phyloP scores from a whole-genome alignment of 2,329 filamentous ascomycete genomes.

The Curvularia sp. region DNA sequence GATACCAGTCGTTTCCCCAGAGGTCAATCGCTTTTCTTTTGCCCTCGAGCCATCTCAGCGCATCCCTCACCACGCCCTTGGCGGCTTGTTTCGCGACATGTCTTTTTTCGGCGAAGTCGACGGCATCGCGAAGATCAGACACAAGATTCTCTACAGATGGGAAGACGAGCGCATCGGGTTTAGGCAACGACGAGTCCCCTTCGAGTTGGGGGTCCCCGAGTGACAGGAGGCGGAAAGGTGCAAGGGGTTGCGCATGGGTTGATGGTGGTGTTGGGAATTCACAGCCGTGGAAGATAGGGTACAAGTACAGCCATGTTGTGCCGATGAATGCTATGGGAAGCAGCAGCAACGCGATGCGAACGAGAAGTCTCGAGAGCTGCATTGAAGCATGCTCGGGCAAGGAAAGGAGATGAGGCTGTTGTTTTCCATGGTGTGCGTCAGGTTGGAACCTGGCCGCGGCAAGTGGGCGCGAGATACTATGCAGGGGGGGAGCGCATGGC shows the following conservation, averaged over 20 bases:
- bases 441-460: constrained; percentile 13
- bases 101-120: constrained; percentile 18
- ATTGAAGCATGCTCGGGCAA: constrained; percentile 53
- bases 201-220: constrained; percentile 94
- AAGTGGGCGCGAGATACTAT: constrained; percentile 3
- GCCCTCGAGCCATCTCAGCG: constrained; percentile 70
- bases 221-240: constrained; percentile 85
- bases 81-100: constrained; percentile 21
- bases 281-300: constrained; percentile 80
- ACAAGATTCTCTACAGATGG: constrained; percentile 52
- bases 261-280: constrained; percentile 68
- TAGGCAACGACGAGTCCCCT: constrained; percentile 82
- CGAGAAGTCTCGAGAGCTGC: constrained; percentile 58
- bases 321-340: constrained; percentile 72
- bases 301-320: constrained; percentile 84
- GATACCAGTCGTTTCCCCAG: constrained; percentile 91
- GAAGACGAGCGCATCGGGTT: constrained; percentile 44
- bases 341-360: constrained; percentile 58
- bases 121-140: constrained; percentile 28
- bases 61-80: constrained; percentile 60
- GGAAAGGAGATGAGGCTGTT: constrained; percentile 12
- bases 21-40: constrained; percentile 84
- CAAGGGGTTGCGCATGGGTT: constrained; percentile 45
- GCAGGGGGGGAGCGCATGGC: constrained; percentile 9
- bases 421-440: constrained; percentile 20